Evolutionary conservation across 495 filamentous ascomycete species (phyloP).

Genomic region (Glutinoglossum americanum): DNA sequence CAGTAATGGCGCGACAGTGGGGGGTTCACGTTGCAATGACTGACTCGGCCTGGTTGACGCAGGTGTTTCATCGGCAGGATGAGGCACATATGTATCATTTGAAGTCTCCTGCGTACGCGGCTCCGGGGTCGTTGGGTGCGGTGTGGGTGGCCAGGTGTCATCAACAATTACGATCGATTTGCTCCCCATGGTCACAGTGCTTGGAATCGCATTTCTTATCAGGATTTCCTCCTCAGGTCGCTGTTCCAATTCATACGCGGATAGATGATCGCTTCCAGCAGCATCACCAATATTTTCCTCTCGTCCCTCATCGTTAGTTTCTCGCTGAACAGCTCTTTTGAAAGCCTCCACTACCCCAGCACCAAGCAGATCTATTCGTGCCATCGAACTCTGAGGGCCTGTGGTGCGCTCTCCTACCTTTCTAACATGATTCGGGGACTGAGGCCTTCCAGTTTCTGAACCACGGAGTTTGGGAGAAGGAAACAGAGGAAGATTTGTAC

Average conservation of each 20-base stretch:
- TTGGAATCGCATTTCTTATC: slow-evolving; percentile 15
- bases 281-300: neutral
- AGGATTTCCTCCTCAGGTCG: neutral
- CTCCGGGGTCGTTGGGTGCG: neutral
- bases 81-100: neutral
- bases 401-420: slow-evolving; percentile 21
- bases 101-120: neutral
- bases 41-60: slow-evolving; percentile 8
- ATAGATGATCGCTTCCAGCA: neutral
- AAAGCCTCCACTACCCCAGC: slow-evolving; percentile 57
- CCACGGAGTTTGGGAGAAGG: neutral
- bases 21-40: neutral
- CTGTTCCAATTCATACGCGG: neutral
- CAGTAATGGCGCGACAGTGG: neutral
- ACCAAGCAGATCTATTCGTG: slow-evolving; percentile 55
- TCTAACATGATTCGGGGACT: neutral
- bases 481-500: neutral
- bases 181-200: slow-evolving; percentile 53
- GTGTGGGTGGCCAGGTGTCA: slow-evolving; percentile 29
- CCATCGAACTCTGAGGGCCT: slow-evolving; percentile 16
- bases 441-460: neutral
- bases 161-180: slow-evolving; percentile 80
- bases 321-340: slow-evolving; percentile 24
- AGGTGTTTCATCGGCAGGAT: slow-evolving; percentile 5
- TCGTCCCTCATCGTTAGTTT: neutral